Evolutionary conservation across 1,284 basidiomycete species (phyloP).

Genomic region (Ganoderma lingzhi): DNA sequence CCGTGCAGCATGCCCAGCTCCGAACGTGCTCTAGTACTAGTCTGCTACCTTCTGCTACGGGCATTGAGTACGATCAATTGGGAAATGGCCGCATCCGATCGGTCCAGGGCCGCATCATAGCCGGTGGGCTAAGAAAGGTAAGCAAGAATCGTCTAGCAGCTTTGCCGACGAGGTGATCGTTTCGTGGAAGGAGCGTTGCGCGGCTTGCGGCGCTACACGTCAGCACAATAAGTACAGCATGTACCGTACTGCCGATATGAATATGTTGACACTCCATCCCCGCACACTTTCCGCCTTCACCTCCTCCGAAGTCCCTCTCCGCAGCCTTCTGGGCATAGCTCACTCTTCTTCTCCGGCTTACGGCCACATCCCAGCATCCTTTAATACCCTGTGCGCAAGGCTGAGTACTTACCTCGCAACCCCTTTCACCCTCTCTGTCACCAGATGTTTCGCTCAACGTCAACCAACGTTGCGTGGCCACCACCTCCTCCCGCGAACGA

Average conservation of each 20-base stretch:
- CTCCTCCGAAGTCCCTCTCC: background rate
- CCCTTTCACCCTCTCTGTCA: background rate
- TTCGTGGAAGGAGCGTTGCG: constrained; percentile 22
- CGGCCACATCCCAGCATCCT: background rate
- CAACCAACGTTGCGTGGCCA: constrained; percentile 26
- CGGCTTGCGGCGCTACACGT: constrained; percentile 26
- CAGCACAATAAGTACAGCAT: constrained; percentile 23
- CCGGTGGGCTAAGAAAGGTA: constrained; percentile 22
- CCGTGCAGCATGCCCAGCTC: background rate
- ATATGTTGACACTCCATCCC: background rate
- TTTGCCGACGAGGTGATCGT: constrained; percentile 23
- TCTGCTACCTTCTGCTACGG: background rate
- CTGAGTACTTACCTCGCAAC: background rate
- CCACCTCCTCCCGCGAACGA: constrained; percentile 30
- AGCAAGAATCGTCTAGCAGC: constrained; percentile 18
- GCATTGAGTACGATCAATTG: background rate
- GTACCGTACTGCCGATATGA: constrained; percentile 4
- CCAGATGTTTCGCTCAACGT: background rate
- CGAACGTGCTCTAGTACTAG: background rate
- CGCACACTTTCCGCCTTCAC: background rate
- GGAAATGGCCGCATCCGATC: constrained; percentile 2
- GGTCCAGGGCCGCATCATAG: constrained; percentile 12
- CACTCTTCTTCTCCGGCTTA: background rate
- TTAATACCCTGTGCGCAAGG: background rate
- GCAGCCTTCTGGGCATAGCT: constrained; percentile 4